Base-by-base conservation (phyloP, 345 rosid genomes). In the Arabis alpina region DNA sequence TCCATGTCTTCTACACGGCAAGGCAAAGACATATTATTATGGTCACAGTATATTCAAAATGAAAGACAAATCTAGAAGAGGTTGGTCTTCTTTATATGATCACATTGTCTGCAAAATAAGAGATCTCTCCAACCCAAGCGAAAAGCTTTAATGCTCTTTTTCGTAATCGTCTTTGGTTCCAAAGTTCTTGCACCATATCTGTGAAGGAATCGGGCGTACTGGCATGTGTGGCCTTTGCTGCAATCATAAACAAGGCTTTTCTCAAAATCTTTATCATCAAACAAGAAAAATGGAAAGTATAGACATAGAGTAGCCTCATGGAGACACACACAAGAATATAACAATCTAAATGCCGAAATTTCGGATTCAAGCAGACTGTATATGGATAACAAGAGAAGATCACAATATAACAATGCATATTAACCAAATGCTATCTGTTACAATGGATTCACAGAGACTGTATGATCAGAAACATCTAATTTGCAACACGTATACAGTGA, bases 151-250 rank as follows among this genome's bases (percentile, higher is more conserved):
- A 51, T 76, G 79, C 76, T 76, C 79, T 19, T 76, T 70, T 57
- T 76, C 79, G 62, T 76, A 76, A 63, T 76, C 79, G 61, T 91
- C 99, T 69, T 94, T 91, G 25, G 82, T 80, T 70, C 99, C 98
- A 74, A 91, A 94, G 79, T 94, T 94, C 84, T 94, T 94, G 93
- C 98, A 94, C 99, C 99, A 94, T 0, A 94, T 77, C 82, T 94
- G 99, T 7, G 99, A 94, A 13, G 99, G 99, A 75, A 94, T 94
- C 9, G 98, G 99, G 37, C 92, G 96, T 71, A 94, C 87, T 0
- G 99, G 98, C 55, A 76, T 81, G 64, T 91, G 99, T 55, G 99
- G 98, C 69, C 99, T 87, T 94, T 91, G 99, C 99, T 94, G 88
- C 15, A 66, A 66, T 12, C 3, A 8, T 6, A 19, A 42, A 49